These are phyloP conservation scores for Croton laevigatus DNA, from an alignment of 441 rosid species.

Conservation along the genomic window DNA sequence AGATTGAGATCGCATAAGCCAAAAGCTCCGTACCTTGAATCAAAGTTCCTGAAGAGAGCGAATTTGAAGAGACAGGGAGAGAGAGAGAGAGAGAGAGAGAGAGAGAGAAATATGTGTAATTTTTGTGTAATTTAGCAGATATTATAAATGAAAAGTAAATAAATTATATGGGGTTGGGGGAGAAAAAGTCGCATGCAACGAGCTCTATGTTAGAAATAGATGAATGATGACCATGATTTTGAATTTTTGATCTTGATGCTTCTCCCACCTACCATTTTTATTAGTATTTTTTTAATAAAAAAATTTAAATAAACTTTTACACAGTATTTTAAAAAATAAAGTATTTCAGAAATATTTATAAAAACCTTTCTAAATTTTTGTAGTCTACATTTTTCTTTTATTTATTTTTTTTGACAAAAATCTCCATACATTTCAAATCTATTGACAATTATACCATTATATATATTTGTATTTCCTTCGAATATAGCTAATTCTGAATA, in stretches of 20 bases:
- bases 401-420: too few relatives aligned
- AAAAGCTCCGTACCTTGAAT: neutral
- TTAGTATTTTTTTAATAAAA: neutral
- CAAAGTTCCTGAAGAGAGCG: neutral
- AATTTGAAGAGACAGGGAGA: too few relatives aligned
- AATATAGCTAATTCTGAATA: too few relatives aligned
- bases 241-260: neutral
- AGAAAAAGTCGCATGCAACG: conserved; percentile 3
- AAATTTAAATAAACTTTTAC: too few relatives aligned
- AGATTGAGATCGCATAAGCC: neutral
- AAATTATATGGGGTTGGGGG: neutral
- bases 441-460: too few relatives aligned
- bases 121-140: conserved; percentile 3
- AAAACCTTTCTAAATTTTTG: too few relatives aligned
- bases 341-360: too few relatives aligned
- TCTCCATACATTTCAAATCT: too few relatives aligned
- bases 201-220: neutral
- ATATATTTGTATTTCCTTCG: too few relatives aligned
- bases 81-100: too few relatives aligned
- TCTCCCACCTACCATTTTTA: neutral
- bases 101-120: neutral
- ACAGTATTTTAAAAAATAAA: too few relatives aligned
- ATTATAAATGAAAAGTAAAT: neutral
- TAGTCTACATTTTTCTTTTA: too few relatives aligned
- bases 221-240: neutral